These are phyloP conservation scores for Diplotaxis tenuifolia DNA, from an alignment of 345 rosid genomes.

Conservation along the genomic window DNA sequence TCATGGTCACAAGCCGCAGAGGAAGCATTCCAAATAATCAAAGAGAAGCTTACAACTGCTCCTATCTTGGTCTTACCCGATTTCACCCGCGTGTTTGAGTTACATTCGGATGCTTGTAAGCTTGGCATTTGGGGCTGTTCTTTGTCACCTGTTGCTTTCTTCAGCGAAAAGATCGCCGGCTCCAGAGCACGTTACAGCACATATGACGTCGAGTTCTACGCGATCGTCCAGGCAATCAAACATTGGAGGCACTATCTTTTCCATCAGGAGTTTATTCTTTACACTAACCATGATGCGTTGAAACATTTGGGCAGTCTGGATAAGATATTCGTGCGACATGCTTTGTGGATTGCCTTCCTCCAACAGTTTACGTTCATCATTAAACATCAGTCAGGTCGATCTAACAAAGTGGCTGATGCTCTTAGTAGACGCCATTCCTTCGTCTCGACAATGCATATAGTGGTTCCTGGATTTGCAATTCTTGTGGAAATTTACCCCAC, in stretches of 20 bases:
- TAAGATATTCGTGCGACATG: neutral
- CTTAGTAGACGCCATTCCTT: neutral
- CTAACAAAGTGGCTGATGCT: neutral
- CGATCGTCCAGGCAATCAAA: neutral
- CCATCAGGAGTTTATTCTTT: neutral
- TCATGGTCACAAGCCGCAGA: neutral
- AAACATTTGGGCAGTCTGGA: neutral
- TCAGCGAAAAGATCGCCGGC: neutral
- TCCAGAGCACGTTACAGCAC: neutral
- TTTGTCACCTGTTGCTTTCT: neutral
- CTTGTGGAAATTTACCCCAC: too few relatives aligned
- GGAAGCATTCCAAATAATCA: neutral
- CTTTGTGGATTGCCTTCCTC: neutral
- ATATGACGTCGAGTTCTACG: neutral
- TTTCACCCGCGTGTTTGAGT: neutral
- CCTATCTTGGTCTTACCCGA: neutral
- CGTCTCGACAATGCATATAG: neutral
- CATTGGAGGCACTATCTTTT: neutral
- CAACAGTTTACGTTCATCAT: neutral
- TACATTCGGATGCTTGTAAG: neutral
- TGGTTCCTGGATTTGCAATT: neutral
- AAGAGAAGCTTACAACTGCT: neutral
- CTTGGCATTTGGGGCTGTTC: neutral
- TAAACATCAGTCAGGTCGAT: neutral
- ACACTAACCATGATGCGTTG: neutral